Percentiles rank a stretch among this genome's conserved stretches.
Conservation (phyloP, 2,329 filamentous ascomycete species). For the Penicillium fuscoglaucum region DNA sequence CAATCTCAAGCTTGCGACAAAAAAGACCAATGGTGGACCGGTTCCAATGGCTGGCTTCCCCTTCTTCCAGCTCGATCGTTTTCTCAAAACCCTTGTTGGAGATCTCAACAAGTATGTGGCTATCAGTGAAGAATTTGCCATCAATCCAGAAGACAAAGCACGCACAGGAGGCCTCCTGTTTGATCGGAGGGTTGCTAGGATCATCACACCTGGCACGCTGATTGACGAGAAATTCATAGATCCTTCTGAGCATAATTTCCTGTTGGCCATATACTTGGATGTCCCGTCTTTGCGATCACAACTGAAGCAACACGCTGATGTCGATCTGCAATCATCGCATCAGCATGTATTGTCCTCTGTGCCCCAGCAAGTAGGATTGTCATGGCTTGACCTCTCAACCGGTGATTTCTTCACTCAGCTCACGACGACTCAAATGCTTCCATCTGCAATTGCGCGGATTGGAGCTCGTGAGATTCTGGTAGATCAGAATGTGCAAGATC, state of each 20-base stretch:
- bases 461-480: conserved; percentile 82
- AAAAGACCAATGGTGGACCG: conserved; percentile 73
- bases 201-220: conserved; percentile 90
- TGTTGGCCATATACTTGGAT: conserved; percentile 73
- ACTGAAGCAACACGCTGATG: conserved; percentile 22
- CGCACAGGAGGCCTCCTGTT: conserved; percentile 79
- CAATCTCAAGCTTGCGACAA: conserved; percentile 80
- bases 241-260: conserved; percentile 87
- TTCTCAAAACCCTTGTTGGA: conserved; percentile 88
- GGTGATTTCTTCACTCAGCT: conserved; percentile 88
- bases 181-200: conserved; percentile 78
- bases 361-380: conserved; percentile 65
- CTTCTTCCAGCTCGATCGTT: conserved; percentile 87
- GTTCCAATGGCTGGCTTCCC: conserved; percentile 96
- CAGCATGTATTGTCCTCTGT: conserved; percentile 34
- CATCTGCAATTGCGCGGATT: conserved; percentile 80
- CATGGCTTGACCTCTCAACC: conserved; percentile 94
- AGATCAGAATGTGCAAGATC: conserved; percentile 61
- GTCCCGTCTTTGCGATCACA: conserved; percentile 20
- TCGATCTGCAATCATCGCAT: conserved; percentile 19
- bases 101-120: conserved; percentile 89
- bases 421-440: conserved; percentile 67
- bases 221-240: conserved; percentile 99
- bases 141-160: conserved; percentile 66
- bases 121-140: conserved; percentile 87